phyloP scores from a whole-genome alignment of 1,139 yeast genomes.

The Pichia sp. region DNA sequence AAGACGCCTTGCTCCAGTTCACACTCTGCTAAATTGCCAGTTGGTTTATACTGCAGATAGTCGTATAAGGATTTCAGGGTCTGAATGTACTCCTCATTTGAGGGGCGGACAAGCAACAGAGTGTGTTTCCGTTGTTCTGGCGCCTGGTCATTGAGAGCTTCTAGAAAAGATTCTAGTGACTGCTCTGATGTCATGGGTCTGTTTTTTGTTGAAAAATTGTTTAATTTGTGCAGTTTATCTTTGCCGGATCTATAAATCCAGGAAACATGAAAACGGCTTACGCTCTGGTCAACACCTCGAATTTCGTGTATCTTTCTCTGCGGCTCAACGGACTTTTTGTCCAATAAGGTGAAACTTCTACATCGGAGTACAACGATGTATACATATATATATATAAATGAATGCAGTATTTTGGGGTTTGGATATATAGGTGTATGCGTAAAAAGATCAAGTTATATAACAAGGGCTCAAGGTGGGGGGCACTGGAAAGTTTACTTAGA shows the following conservation, averaged over 20 bases:
- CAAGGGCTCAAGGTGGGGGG: neutral
- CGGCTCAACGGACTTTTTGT: neutral
- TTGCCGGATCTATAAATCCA: neutral
- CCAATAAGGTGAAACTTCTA: too few species aligned
- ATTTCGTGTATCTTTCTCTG: neutral
- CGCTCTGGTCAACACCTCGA: neutral
- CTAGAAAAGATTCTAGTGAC: neutral
- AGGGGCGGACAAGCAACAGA: conserved; percentile 7
- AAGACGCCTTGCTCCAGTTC: neutral
- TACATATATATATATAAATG: neutral
- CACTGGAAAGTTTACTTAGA: conserved; percentile 18
- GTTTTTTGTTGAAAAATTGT: neutral
- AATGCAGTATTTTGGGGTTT: neutral
- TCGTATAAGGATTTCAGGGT: conserved; percentile 2
- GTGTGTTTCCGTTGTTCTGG: neutral
- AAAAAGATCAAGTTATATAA: neutral
- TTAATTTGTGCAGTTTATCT: neutral
- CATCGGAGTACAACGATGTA: neutral
- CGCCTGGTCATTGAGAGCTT: neutral
- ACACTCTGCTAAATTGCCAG: neutral
- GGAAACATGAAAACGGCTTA: neutral
- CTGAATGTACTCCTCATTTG: conserved; percentile 4
- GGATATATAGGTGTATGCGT: neutral
- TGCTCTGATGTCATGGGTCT: neutral
- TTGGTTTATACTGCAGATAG: neutral